phyloP scores from a whole-genome alignment of 1,284 basidiomycete genomes.

The Cyathus olla region DNA sequence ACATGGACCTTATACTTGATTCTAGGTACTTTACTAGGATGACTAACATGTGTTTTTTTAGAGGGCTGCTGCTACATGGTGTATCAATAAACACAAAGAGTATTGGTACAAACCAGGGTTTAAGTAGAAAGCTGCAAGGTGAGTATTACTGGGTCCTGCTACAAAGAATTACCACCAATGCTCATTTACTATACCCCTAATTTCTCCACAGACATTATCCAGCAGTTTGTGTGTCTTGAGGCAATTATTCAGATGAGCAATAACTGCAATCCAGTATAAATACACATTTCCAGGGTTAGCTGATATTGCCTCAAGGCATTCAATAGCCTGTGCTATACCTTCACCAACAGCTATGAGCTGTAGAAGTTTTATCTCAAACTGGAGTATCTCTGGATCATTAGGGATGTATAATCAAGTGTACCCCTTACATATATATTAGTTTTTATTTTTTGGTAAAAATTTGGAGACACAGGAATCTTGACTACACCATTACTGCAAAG shows the following conservation, averaged over 20 bases:
- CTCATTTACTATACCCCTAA: slow-evolving; percentile 14
- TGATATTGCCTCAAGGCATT: slow-evolving; percentile 42
- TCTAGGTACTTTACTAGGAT: no score
- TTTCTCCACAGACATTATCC: slow-evolving; percentile 1
- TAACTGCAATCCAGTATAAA: slow-evolving; percentile 43
- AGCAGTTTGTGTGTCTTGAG: slow-evolving; percentile 20
- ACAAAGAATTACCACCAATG: slow-evolving; percentile 37
- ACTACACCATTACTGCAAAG: neutral
- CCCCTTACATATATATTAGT: no score
- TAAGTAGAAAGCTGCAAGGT: slow-evolving; percentile 38
- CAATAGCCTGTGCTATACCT: slow-evolving; percentile 13
- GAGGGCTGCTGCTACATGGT: no score
- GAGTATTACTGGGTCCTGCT: slow-evolving; percentile 29
- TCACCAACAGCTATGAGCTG: slow-evolving; percentile 28
- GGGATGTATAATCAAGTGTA: no score
- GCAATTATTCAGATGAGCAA: slow-evolving; percentile 25
- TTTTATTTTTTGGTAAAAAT: no score
- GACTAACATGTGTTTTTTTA: no score
- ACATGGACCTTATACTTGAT: no score
- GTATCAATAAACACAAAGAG: neutral
- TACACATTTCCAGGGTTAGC: slow-evolving; percentile 43
- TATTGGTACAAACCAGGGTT: slow-evolving; percentile 31
- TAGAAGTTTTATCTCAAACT: slow-evolving; percentile 21
- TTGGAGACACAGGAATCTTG: no score
- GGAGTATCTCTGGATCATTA: neutral